Evolutionary conservation across 2,329 filamentous ascomycete genomes (phyloP).

Genomic region (Nothophoma quercina): DNA sequence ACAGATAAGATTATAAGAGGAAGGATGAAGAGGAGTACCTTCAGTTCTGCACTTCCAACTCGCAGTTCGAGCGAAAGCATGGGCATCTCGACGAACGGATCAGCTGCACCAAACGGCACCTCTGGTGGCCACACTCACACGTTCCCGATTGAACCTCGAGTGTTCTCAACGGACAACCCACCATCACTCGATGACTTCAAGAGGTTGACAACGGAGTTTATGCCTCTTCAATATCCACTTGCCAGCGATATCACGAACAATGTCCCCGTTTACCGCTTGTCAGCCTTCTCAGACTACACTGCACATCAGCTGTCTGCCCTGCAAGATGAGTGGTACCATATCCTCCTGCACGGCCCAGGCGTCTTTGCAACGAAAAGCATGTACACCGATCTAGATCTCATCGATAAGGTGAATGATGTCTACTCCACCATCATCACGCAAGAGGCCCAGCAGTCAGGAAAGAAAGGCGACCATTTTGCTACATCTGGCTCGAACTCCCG

Average conservation of each 20-base stretch:
- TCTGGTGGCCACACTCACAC: not conserved
- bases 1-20: no score
- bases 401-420: constrained; percentile 34
- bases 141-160: constrained; percentile 30
- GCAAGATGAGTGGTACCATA: constrained; percentile 68
- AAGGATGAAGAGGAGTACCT: no score
- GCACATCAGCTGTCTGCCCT: constrained; percentile 48
- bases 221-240: constrained; percentile 56
- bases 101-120: not conserved
- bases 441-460: constrained; percentile 56
- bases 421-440: constrained; percentile 49
- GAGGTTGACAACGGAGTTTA: constrained; percentile 54
- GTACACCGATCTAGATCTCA: constrained; percentile 52
- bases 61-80: no score
- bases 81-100: constrained; percentile 1
- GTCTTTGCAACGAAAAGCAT: constrained; percentile 65
- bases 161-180: constrained; percentile 37
- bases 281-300: constrained; percentile 46
- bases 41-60: no score
- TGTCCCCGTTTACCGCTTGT: constrained; percentile 64
- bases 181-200: constrained; percentile 56
- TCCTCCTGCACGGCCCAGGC: constrained; percentile 64
- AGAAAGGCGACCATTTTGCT: constrained; percentile 69
- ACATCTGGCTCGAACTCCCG: constrained; percentile 63
- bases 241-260: constrained; percentile 57